Conservation (phyloP, 257 asterid genomes). For the Thymus mandschuricus region DNA sequence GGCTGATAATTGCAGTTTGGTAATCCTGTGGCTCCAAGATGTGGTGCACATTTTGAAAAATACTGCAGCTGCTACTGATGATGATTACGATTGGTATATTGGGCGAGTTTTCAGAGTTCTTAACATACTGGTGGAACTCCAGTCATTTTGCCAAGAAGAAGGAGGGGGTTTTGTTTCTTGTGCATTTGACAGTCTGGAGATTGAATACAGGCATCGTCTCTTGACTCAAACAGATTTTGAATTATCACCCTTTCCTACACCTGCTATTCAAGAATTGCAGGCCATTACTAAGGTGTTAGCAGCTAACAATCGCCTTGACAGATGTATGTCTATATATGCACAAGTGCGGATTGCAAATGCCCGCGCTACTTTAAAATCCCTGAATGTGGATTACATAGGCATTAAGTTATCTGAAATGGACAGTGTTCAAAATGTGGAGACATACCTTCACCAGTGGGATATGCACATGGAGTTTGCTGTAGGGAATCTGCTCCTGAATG, state of each 20-base stretch:
- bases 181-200: constrained; percentile 58
- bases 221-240: constrained; percentile 33
- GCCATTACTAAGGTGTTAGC: constrained; percentile 54
- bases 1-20: constrained; percentile 56
- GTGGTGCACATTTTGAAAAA: constrained; percentile 43
- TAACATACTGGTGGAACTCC: constrained; percentile 49
- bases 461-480: constrained; percentile 66
- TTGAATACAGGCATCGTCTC: constrained; percentile 44
- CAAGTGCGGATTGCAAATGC: constrained; percentile 55
- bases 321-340: constrained; percentile 51
- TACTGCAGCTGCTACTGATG: constrained; percentile 24
- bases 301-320: constrained; percentile 48
- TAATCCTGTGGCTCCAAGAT: constrained; percentile 74
- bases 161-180: constrained; percentile 53
- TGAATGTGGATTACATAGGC: constrained; percentile 54
- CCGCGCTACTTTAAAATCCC: constrained; percentile 44
- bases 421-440: constrained; percentile 57
- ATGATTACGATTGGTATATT: constrained; percentile 41
- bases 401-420: constrained; percentile 57
- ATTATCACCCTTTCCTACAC: constrained; percentile 1
- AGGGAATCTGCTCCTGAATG: constrained; percentile 59
- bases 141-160: constrained; percentile 42
- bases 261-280: constrained; percentile 46
- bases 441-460: constrained; percentile 63
- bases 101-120: constrained; percentile 43